Conservation (phyloP, 768 basidiomycete species). For the Lactarius evosmus region DNA sequence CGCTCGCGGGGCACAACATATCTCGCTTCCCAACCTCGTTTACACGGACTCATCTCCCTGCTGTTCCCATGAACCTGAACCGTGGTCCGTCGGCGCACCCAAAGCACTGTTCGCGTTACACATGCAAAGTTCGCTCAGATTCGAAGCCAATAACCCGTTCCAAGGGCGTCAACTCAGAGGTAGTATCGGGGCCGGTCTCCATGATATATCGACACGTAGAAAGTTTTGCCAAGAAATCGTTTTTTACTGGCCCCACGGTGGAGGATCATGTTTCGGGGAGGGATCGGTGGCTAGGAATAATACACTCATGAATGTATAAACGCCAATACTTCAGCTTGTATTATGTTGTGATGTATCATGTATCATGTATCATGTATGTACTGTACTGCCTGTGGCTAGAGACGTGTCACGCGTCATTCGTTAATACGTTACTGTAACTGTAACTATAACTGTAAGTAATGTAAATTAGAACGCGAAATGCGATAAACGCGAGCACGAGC, state of each 20-base stretch:
- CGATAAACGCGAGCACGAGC: neutral
- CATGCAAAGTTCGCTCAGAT: neutral
- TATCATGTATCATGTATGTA: too few species aligned
- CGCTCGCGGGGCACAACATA: slow-evolving; percentile 6
- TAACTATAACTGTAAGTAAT: neutral
- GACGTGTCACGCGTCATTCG: neutral
- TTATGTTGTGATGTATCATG: neutral
- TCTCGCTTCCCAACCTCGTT: slow-evolving; percentile 23
- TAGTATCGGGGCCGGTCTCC: neutral
- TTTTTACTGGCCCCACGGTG: neutral
- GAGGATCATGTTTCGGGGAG: neutral
- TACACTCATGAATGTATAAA: neutral
- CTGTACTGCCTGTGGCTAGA: too few species aligned
- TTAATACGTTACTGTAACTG: neutral
- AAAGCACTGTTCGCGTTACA: slow-evolving; percentile 10
- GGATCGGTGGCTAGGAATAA: neutral
- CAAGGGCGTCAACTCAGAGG: neutral
- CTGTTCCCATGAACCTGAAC: neutral
- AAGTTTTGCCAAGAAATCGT: neutral
- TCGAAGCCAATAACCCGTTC: neutral
- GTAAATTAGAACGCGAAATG: slow-evolving; percentile 6
- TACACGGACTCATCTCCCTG: slow-evolving; percentile 6
- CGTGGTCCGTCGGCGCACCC: neutral
- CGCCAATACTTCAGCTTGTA: too few species aligned
- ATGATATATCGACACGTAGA: neutral